Evolutionary conservation across 345 rosid genomes (phyloP).

Genomic region (Theobroma cacao): DNA sequence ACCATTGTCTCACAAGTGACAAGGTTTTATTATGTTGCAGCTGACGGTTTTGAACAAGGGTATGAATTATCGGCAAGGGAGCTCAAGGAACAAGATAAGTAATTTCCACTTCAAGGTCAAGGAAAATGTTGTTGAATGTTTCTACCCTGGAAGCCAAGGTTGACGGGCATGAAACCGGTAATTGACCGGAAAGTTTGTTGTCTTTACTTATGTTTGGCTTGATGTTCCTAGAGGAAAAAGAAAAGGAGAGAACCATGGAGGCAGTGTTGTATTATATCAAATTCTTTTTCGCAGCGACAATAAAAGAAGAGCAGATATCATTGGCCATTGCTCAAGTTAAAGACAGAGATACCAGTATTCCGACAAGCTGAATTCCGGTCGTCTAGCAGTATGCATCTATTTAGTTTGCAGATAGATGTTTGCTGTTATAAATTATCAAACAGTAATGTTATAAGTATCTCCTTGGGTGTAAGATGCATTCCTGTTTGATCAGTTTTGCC

Average conservation of each 20-base stretch:
- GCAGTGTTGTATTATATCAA: too few species aligned
- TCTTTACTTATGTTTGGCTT: not conserved
- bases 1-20: not conserved
- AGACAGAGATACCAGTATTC: not conserved
- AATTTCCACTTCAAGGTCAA: conserved; percentile 81
- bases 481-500: too few species aligned
- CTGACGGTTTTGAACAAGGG: conserved; percentile 59
- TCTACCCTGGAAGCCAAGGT: conserved; percentile 63
- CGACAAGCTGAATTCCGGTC: not conserved
- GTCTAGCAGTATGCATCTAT: too few species aligned
- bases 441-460: too few species aligned
- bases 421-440: too few species aligned
- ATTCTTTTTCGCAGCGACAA: too few species aligned
- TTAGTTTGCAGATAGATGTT: not conserved
- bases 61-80: conserved; percentile 21
- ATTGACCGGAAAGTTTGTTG: not conserved
- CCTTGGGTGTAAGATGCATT: too few species aligned
- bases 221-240: not conserved
- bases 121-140: conserved; percentile 70
- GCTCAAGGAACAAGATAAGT: conserved; percentile 47
- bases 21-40: conserved; percentile 36
- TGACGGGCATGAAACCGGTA: conserved; percentile 10
- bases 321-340: not conserved
- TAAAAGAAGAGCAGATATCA: too few species aligned
- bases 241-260: not conserved